These are phyloP conservation scores for Fusarium citri DNA, from an alignment of 2,329 filamentous ascomycete species.

Conservation along the genomic window DNA sequence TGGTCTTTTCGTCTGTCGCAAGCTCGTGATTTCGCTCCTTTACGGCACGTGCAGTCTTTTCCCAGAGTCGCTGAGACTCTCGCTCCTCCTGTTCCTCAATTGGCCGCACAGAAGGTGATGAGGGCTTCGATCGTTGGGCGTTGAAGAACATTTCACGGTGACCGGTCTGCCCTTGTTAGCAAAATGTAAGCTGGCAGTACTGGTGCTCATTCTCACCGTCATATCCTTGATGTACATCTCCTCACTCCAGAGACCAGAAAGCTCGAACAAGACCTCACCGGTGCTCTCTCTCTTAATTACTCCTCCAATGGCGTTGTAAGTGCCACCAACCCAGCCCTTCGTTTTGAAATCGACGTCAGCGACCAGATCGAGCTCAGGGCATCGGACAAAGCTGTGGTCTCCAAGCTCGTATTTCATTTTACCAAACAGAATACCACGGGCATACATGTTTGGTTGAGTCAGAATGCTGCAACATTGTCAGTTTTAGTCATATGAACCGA, in stretches of 20 bases:
- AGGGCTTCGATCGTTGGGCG: constrained; percentile 80
- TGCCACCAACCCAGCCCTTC: constrained; percentile 96
- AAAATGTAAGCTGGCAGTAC: neutral
- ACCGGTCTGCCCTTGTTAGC: constrained; percentile 71
- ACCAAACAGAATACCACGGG: constrained; percentile 93
- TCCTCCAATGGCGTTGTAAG: constrained; percentile 95
- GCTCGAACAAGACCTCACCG: constrained; percentile 87
- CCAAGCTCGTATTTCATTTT: constrained; percentile 99
- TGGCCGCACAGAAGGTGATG: constrained; percentile 78
- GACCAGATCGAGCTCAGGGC: constrained; percentile 85
- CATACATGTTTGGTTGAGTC: constrained; percentile 99
- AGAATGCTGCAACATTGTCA: constrained; percentile 71
- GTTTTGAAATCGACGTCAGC: constrained; percentile 99
- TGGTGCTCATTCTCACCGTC: constrained; percentile 65
- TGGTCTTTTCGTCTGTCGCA: constrained; percentile 96
- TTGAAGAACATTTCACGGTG: constrained; percentile 93
- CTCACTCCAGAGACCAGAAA: constrained; percentile 92
- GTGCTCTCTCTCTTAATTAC: constrained; percentile 89
- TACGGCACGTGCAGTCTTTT: constrained; percentile 82
- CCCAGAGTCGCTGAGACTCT: constrained; percentile 91
- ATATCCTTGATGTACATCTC: constrained; percentile 94
- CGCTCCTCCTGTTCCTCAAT: constrained; percentile 88
- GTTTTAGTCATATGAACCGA: neutral
- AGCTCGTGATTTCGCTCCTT: constrained; percentile 86
- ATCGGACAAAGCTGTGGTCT: constrained; percentile 92